phyloP scores from a whole-genome alignment of 352 stramenopile genomes.

The Phytophthora kernoviae region DNA sequence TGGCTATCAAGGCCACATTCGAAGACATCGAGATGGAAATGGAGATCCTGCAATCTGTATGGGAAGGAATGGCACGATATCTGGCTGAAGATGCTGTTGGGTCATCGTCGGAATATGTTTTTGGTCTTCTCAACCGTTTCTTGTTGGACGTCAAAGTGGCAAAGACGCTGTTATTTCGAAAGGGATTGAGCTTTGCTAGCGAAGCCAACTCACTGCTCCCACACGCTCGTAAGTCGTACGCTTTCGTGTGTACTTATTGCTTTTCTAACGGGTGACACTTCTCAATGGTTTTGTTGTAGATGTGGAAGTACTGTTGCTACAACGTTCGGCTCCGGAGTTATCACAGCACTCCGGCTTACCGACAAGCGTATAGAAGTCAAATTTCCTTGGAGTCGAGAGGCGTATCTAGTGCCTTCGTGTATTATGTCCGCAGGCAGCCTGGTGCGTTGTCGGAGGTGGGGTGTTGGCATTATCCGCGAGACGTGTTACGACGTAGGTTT shows the following conservation, averaged over 20 bases:
- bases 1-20: constrained; percentile 56
- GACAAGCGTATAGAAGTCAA: constrained; percentile 69
- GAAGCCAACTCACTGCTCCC: constrained; percentile 38
- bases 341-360: constrained; percentile 59
- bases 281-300: constrained; percentile 26
- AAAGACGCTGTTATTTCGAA: constrained; percentile 61
- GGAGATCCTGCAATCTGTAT: constrained; percentile 59
- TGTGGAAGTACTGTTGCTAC: constrained; percentile 75
- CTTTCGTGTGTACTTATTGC: not conserved
- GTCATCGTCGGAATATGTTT: constrained; percentile 75
- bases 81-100: constrained; percentile 60
- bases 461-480: constrained; percentile 65
- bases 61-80: constrained; percentile 71
- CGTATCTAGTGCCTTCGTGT: constrained; percentile 53
- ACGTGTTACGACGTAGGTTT: constrained; percentile 65
- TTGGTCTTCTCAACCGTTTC: constrained; percentile 73
- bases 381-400: constrained; percentile 70
- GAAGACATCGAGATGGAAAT: constrained; percentile 74
- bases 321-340: constrained; percentile 58
- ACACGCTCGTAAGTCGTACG: constrained; percentile 44
- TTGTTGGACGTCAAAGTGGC: constrained; percentile 79
- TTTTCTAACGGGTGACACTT: not conserved
- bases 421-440: constrained; percentile 55
- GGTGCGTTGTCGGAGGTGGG: constrained; percentile 55
- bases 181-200: constrained; percentile 55